Percentiles rank a stretch among this genome's conserved stretches.
Conservation (phyloP, 2,329 filamentous ascomycete genomes). For the Alternaria sp. region DNA sequence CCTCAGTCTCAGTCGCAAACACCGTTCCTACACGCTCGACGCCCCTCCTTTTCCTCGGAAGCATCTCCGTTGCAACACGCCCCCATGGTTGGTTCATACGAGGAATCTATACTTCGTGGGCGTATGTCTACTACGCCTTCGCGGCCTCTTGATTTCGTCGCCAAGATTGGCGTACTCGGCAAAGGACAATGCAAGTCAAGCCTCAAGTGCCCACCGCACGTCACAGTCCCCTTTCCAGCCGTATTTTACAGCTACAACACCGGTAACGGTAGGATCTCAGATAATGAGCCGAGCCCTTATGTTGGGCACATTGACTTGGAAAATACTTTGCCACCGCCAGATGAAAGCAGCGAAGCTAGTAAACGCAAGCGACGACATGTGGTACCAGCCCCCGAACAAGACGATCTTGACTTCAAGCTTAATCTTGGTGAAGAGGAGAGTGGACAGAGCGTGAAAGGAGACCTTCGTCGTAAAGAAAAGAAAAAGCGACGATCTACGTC, state of each 20-base stretch:
- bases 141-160: conserved; percentile 88
- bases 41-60: conserved; percentile 77
- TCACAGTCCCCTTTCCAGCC: conserved; percentile 88
- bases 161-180: conserved; percentile 92
- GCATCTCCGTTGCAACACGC: conserved; percentile 82
- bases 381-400: conserved; percentile 27
- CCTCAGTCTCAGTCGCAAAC: conserved; percentile 52
- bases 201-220: conserved; percentile 85
- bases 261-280: conserved; percentile 69
- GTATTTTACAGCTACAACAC: conserved; percentile 93
- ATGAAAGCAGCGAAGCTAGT: conserved; percentile 50
- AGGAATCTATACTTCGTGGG: conserved; percentile 92
- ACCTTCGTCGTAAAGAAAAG: conserved; percentile 59
- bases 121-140: conserved; percentile 97
- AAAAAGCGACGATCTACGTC: conserved; percentile 63
- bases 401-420: conserved; percentile 33
- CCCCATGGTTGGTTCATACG: conserved; percentile 96
- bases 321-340: conserved; percentile 69
- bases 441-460: conserved; percentile 28
- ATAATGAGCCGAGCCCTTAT: conserved; percentile 93
- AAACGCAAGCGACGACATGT: conserved; percentile 51
- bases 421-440: conserved; percentile 24
- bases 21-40: conserved; percentile 59
- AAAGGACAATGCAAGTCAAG: conserved; percentile 86
- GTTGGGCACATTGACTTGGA: conserved; percentile 93